phyloP scores from a whole-genome alignment of 1,284 basidiomycete species.

The Megacollybia platyphylla region DNA sequence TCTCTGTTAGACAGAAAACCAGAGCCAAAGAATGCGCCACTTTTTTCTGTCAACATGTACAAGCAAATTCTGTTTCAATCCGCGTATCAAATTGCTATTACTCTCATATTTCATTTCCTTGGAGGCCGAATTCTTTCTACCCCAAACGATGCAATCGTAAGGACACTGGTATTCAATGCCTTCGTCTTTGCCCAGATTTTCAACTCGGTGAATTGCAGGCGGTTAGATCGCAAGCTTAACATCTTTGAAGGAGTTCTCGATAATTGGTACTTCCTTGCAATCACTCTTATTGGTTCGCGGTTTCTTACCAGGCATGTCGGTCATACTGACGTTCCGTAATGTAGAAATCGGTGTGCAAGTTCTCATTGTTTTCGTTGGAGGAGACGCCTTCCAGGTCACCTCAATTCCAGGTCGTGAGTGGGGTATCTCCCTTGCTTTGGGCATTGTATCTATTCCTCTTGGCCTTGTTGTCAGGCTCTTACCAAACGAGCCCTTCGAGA shows the following conservation, averaged over 20 bases:
- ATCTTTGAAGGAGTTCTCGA: slow-evolving; percentile 75
- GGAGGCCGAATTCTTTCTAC: slow-evolving; percentile 65
- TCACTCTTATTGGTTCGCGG: slow-evolving; percentile 70
- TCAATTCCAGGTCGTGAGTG: slow-evolving; percentile 75
- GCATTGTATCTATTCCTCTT: slow-evolving; percentile 78
- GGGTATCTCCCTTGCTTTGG: slow-evolving; percentile 86
- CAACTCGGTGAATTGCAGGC: slow-evolving; percentile 88
- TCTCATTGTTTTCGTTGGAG: slow-evolving; percentile 86
- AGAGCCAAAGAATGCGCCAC: slow-evolving; percentile 76
- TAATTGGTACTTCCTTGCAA: slow-evolving; percentile 83
- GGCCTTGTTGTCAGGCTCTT: slow-evolving; percentile 75
- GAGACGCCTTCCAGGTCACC: slow-evolving; percentile 86
- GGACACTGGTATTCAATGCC: slow-evolving; percentile 89
- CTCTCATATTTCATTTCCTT: slow-evolving; percentile 83
- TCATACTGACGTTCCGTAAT: background rate
- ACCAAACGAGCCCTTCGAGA: slow-evolving; percentile 75
- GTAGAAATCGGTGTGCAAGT: slow-evolving; percentile 81
- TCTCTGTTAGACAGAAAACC: slow-evolving; percentile 81
- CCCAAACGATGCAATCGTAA: slow-evolving; percentile 39
- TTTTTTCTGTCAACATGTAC: slow-evolving; percentile 88
- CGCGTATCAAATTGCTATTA: slow-evolving; percentile 75
- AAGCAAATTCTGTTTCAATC: slow-evolving; percentile 94
- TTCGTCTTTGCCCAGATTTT: slow-evolving; percentile 96
- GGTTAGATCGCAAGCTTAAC: slow-evolving; percentile 80
- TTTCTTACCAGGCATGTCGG: background rate